Base-by-base conservation (phyloP, 768 basidiomycete species). In the Mycena albidolilacea region DNA sequence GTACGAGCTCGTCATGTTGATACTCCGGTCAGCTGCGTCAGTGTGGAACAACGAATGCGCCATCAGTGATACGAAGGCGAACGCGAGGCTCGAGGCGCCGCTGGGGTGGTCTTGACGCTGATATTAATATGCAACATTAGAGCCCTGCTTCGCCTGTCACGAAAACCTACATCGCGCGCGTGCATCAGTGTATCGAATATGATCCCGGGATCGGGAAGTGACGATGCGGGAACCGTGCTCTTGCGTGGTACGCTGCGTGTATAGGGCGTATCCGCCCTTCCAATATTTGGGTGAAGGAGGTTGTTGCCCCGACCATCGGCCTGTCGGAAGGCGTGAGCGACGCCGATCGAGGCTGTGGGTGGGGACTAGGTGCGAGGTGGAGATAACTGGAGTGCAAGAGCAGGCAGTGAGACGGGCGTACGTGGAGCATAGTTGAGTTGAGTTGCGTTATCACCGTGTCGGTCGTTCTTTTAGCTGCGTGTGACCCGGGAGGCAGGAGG, bases 141-240 rank as follows among this genome's bases (percentile, higher is more conserved):
- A 59, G 23, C 50, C 50, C 50, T 52, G 50, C 50, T 52, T 52
- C 50, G 50, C 50, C 50, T 52, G 19, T 55, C 64, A 78, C 77
- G 58, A 73, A 17, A 81, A 87, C 63, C 82, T 79, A 77, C 87
- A 70, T 54, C 80, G 75, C 69, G 84, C 67, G 79, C 77, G 78
- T 84, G 75, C n/a, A 94, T 79, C 30, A 94, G 85, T 3, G 84
- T 82, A 71, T 94, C 93, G 66, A 92, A 94, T 19, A 94, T 81
- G 1, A 90, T 74, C 0, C 85, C 87, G 19, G 92, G 81, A 71
- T 90, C 90, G 19, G 91, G 91, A 5, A 90, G 84, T 10, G 84
- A 78, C 43, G 81, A 76, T 55, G 80, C 76, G 0, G 87, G 82
- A 38, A 86, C 71, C 6, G 83, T 30, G 11, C 30, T 30, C 30